phyloP scores from a whole-genome alignment of 148 eudicot genomes.

The Bassia scoparia region DNA sequence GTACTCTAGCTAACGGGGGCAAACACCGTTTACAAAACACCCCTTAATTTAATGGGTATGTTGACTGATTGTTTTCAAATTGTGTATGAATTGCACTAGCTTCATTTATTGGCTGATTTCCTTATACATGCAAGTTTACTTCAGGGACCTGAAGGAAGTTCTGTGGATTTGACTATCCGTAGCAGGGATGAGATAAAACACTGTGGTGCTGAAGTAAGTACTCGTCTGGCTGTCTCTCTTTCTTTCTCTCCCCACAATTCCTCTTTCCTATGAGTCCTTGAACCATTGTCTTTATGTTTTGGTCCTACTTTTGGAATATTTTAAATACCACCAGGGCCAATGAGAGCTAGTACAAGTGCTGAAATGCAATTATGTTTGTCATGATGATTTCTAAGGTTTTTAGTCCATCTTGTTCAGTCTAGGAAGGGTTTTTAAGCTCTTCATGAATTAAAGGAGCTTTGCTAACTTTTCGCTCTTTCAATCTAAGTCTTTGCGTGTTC shows the following conservation, averaged over 20 bases:
- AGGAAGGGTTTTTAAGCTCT: neutral
- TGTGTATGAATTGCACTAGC: neutral
- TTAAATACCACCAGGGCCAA: neutral
- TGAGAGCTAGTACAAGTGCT: neutral
- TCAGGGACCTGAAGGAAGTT: slow-evolving; percentile 96
- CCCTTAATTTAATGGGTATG: neutral
- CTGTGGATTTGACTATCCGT: slow-evolving; percentile 59
- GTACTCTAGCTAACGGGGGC: too few relatives aligned
- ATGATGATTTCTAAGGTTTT: neutral
- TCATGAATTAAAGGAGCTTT: neutral
- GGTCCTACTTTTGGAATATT: neutral
- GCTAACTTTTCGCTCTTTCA: neutral
- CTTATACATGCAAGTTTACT: slow-evolving; percentile 28
- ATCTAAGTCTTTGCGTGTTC: neutral
- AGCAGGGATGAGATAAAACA: slow-evolving; percentile 61
- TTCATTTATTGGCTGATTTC: slow-evolving; percentile 16
- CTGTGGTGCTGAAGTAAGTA: slow-evolving; percentile 56
- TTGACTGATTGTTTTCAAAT: neutral
- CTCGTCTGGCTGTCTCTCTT: neutral
- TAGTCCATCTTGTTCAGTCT: neutral
- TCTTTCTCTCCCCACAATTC: neutral
- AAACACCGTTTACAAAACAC: too few relatives aligned
- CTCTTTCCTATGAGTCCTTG: neutral
- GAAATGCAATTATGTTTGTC: neutral
- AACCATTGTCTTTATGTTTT: neutral